Conservation (phyloP, 495 filamentous ascomycete genomes). For the Penicillium coprophilum region DNA sequence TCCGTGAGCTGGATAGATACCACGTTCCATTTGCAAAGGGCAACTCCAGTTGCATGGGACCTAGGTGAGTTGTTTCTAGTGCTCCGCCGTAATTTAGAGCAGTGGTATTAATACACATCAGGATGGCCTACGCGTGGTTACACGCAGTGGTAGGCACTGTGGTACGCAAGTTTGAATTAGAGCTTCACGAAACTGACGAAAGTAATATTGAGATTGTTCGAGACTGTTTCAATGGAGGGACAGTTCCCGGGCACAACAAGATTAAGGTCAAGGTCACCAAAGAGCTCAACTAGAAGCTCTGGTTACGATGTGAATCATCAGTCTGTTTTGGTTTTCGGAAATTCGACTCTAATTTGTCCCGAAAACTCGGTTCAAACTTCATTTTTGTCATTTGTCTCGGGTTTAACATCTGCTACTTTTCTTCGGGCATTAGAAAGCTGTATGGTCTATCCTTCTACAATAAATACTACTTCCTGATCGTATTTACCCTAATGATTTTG, state of each 20-base stretch:
- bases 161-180: not conserved
- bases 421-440: not conserved
- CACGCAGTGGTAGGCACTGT: not conserved
- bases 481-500: too few relatives aligned
- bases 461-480: not conserved
- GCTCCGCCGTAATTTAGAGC: too few relatives aligned
- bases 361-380: not conserved
- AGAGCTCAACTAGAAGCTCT: not conserved
- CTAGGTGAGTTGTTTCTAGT: not conserved
- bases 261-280: not conserved
- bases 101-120: not conserved
- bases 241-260: not conserved
- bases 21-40: not conserved
- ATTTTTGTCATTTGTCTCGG: not conserved
- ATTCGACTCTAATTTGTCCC: too few relatives aligned
- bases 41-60: not conserved
- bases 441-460: not conserved
- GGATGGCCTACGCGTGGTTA: not conserved
- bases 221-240: not conserved
- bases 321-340: not conserved
- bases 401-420: not conserved
- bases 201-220: not conserved
- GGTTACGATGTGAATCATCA: not conserved
- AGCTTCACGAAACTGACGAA: not conserved
- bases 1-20: not conserved